Evolutionary conservation across 768 basidiomycete genomes (phyloP).

Genomic region (Daedaleopsis nitida): DNA sequence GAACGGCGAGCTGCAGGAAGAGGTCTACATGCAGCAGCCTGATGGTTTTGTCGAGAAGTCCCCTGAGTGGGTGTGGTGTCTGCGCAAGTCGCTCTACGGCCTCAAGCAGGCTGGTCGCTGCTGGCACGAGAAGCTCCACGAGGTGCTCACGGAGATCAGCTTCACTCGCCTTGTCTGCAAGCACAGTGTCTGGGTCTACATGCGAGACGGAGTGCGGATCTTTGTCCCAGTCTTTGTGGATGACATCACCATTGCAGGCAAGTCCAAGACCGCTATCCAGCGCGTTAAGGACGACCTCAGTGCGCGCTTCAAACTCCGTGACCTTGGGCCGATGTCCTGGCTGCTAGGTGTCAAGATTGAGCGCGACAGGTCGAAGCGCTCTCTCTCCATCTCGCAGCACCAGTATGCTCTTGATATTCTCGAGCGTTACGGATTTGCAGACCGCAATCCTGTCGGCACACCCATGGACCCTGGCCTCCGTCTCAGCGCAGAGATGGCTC

Average conservation of each 20-base stretch:
- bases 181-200: slow-evolving; percentile 33
- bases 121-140: slow-evolving; percentile 40
- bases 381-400: slow-evolving; percentile 8
- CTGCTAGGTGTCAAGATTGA: slow-evolving; percentile 7
- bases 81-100: slow-evolving; percentile 42
- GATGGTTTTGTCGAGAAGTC: slow-evolving; percentile 24
- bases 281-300: background rate
- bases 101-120: slow-evolving; percentile 41
- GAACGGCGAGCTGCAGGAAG: slow-evolving; percentile 31
- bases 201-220: slow-evolving; percentile 24
- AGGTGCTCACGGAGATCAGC: slow-evolving; percentile 24
- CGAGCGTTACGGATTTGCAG: background rate
- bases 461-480: background rate
- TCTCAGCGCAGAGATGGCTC: slow-evolving; percentile 13
- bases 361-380: background rate
- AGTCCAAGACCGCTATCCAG: slow-evolving; percentile 18
- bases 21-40: slow-evolving; percentile 33
- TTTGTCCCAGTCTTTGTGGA: slow-evolving; percentile 34
- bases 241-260: slow-evolving; percentile 34
- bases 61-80: slow-evolving; percentile 9
- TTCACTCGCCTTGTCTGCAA: slow-evolving; percentile 29
- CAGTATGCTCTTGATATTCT: slow-evolving; percentile 7
- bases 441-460: background rate
- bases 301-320: slow-evolving; percentile 3
- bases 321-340: background rate